Base-by-base conservation (phyloP, 106 monocot species). In the Allium fistulosum region DNA sequence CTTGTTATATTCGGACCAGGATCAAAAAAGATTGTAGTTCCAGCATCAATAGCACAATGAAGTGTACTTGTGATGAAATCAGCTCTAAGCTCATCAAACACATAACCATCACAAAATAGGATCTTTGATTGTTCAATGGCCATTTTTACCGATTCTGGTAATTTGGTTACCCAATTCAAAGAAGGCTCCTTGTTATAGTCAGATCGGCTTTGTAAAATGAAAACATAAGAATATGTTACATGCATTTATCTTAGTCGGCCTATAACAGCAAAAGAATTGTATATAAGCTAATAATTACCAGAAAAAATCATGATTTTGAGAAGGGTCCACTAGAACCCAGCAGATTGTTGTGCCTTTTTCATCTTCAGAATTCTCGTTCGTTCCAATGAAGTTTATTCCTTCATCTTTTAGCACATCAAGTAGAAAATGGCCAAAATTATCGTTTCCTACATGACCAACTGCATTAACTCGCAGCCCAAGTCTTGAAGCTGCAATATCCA, bases 291-390 rank as follows among this genome's bases (percentile, higher is more conserved):
- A 12, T 13, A 4, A 62, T 61, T 78, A 88, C 94, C 94, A 83
- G 75, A 88, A 95, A 83, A 95, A 95, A 14, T 85, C 91, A 85
- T 95, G 94, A 57, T 59, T 87, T 72, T 95, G 94, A 77, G 78
- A 81, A 11, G 94, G 94, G 67, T 94, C 94, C 46, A 94, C 87
- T 46, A 94, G 74, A 69, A 94, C 94, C 94, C 94, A 94, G 69
- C 94, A 94, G 3, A 90, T 66, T 78, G 90, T 90, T 14, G 94
- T 94, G 80, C 82, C 76, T 69, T 64, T 50, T 69, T 70, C 14
- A 74, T 67, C 63, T 62, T 87, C 80, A 56, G 52, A 53, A 61
- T 78, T 73, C 67, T 94, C 82, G 69, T 67, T 82, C 83, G 90
- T 80, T 57, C 79, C 81, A 68, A 94, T 84, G 69, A 80, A 68